Conservation (phyloP, 768 basidiomycete genomes). For the Artomyces pyxidatus region DNA sequence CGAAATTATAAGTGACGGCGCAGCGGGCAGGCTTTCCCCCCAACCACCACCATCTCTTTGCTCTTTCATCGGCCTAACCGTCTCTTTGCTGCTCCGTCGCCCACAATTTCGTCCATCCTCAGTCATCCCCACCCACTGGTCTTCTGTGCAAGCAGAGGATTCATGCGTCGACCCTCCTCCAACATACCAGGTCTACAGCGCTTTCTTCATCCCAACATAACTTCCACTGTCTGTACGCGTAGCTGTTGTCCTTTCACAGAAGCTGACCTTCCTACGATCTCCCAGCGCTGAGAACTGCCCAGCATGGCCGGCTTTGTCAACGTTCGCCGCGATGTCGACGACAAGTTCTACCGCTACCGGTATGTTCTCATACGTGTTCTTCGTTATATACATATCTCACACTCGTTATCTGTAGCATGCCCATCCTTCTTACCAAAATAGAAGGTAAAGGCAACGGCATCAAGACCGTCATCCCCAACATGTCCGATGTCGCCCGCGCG, state of each 20-base stretch:
- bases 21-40: slow-evolving; percentile 10
- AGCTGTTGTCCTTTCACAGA: slow-evolving; percentile 44
- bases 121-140: slow-evolving; percentile 31
- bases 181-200: slow-evolving; percentile 60
- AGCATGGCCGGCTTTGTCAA: slow-evolving; percentile 1
- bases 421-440: slow-evolving; percentile 87
- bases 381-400: not conserved
- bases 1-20: too few species aligned
- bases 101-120: slow-evolving; percentile 60
- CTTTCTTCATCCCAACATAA: slow-evolving; percentile 30
- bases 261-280: not conserved
- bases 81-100: slow-evolving; percentile 22
- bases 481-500: slow-evolving; percentile 95
- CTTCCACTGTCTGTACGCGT: slow-evolving; percentile 36
- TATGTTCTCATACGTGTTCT: slow-evolving; percentile 24
- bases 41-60: slow-evolving; percentile 18
- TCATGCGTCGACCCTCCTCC: slow-evolving; percentile 91
- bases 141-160: slow-evolving; percentile 74
- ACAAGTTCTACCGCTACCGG: slow-evolving; percentile 82
- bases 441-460: slow-evolving; percentile 99
- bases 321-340: not conserved
- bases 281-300: not conserved
- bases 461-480: slow-evolving; percentile 98
- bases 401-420: slow-evolving; percentile 60
- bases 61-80: slow-evolving; percentile 15